Evolutionary conservation across 371 early-diverging fungal species (phyloP).

Genomic region (Mortierella polycephala): DNA sequence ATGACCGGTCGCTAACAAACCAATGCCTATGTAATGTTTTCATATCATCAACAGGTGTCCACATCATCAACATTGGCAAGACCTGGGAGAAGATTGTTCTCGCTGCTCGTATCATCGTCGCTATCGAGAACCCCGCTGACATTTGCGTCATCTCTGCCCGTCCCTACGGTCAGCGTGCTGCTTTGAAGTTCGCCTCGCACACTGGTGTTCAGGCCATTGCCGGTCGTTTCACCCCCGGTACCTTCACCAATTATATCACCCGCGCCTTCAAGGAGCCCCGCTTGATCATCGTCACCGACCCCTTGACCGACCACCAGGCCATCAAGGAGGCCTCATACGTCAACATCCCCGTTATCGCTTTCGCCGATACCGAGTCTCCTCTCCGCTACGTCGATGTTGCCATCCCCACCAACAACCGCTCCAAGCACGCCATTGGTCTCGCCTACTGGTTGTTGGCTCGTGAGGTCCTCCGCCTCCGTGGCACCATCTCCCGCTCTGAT

Average conservation of each 20-base stretch:
- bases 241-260: conserved; percentile 99
- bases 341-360: conserved; percentile 99
- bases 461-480: conserved; percentile 98
- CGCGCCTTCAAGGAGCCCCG: conserved; percentile 99
- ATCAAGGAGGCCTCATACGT: conserved; percentile 98
- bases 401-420: conserved; percentile 99
- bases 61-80: conserved; percentile 86
- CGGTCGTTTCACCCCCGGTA: conserved; percentile 99
- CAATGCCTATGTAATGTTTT: conserved; percentile 60
- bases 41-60: conserved; percentile 95
- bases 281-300: conserved; percentile 98
- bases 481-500: conserved; percentile 82
- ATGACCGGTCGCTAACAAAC: too few relatives aligned
- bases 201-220: conserved; percentile 98
- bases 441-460: conserved; percentile 98
- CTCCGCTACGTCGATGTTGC: conserved; percentile 97
- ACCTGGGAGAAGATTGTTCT: conserved; percentile 93
- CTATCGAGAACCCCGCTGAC: conserved; percentile 5
- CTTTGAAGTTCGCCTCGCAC: conserved; percentile 97
- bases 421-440: conserved; percentile 98
- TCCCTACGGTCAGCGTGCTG: conserved; percentile 98
- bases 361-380: conserved; percentile 97
- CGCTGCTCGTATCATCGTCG: conserved; percentile 98
- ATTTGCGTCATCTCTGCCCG: conserved; percentile 76
- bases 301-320: conserved; percentile 98